phyloP scores from a whole-genome alignment of 2,329 filamentous ascomycete genomes.

The Cytospora schulzeri region DNA sequence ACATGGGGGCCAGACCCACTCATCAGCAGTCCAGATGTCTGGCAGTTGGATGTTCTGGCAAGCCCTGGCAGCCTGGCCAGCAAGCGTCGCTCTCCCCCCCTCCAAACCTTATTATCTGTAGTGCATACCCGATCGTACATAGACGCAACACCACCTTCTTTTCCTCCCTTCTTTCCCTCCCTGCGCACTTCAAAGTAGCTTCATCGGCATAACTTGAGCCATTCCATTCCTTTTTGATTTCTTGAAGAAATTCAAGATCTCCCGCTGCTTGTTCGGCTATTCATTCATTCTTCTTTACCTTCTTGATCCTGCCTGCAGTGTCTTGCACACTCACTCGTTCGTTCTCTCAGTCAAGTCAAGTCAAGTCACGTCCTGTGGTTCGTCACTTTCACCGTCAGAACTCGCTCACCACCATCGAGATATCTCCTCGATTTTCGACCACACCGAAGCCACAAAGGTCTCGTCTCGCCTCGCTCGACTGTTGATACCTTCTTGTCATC shows the following conservation, averaged over 20 bases:
- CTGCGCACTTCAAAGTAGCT: constrained; percentile 16
- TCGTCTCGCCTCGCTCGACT: constrained; percentile 13
- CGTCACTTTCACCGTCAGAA: not conserved
- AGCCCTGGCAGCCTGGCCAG: not conserved
- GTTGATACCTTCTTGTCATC: constrained; percentile 31
- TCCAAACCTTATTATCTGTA: constrained; percentile 25
- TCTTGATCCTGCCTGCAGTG: constrained; percentile 7
- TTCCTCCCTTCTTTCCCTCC: constrained; percentile 8
- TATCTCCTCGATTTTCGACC: constrained; percentile 9
- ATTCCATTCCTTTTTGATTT: constrained; percentile 24
- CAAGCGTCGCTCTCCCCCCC: constrained; percentile 4
- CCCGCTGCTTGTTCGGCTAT: constrained; percentile 27
- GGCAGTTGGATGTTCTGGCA: not conserved
- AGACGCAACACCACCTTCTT: not conserved
- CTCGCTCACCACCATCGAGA: constrained; percentile 5
- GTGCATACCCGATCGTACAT: constrained; percentile 23
- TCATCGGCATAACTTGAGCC: constrained; percentile 21
- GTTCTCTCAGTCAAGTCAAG: not conserved
- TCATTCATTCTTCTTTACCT: constrained; percentile 25
- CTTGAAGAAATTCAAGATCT: constrained; percentile 5
- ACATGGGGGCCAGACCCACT: not conserved
- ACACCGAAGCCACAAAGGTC: constrained; percentile 18
- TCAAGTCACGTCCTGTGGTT: constrained; percentile 6
- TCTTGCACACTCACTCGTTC: constrained; percentile 6
- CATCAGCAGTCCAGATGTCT: not conserved